Conservation (phyloP, 352 stramenopile genomes). For the Globisporangium spiculum region DNA sequence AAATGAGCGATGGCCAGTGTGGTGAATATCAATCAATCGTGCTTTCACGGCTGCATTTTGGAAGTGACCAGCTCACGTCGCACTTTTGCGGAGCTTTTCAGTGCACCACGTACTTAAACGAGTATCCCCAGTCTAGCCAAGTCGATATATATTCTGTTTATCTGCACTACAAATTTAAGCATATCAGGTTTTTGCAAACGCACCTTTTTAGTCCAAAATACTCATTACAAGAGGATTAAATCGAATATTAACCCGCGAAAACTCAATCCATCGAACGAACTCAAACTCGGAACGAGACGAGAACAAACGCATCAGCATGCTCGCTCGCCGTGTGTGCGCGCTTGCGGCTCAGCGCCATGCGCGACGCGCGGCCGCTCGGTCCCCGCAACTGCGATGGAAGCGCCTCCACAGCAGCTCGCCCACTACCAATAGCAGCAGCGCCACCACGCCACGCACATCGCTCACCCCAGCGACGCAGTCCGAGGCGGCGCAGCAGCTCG, state of each 20-base stretch:
- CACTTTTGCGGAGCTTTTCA: too few relatives aligned
- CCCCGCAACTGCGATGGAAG: background rate
- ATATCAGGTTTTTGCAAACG: too few relatives aligned
- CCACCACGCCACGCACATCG: too few relatives aligned
- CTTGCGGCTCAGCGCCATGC: conserved; percentile 8
- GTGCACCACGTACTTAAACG: too few relatives aligned
- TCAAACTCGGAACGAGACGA: background rate
- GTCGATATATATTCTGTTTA: too few relatives aligned
- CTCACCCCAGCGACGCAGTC: background rate
- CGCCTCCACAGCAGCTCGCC: background rate
- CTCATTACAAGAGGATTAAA: background rate
- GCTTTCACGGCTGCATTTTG: too few relatives aligned
- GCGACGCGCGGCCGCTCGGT: background rate
- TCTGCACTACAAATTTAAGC: too few relatives aligned
- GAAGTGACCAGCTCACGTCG: too few relatives aligned
- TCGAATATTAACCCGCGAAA: background rate
- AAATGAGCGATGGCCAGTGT: too few relatives aligned
- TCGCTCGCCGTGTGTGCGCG: conserved; percentile 13
- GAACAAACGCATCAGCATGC: conserved; percentile 2
- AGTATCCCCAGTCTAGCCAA: too few relatives aligned
- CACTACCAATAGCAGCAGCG: background rate
- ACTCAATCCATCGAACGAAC: background rate
- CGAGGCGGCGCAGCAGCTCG: background rate
- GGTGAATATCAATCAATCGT: too few relatives aligned
- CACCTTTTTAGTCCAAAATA: background rate